Conservation (phyloP, 768 basidiomycete species). For the Hypholoma sublateritium region DNA sequence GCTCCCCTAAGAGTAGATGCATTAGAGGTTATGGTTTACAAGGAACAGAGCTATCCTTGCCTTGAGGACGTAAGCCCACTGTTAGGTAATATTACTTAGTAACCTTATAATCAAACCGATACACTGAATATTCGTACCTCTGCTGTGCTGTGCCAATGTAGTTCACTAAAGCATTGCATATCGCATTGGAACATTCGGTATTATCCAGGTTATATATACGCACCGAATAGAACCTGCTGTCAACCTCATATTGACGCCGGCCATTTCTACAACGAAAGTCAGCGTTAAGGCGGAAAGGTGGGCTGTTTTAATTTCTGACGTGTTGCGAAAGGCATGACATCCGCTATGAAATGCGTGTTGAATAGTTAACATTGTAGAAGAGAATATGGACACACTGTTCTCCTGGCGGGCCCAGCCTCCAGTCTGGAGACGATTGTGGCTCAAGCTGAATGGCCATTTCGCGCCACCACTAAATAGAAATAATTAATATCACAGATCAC, state of each 20-base stretch:
- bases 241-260: slow-evolving; percentile 52
- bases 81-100: not conserved
- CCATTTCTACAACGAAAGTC: slow-evolving; percentile 17
- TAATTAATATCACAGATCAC: not conserved
- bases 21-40: not conserved
- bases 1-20: slow-evolving; percentile 30
- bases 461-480: slow-evolving; percentile 35
- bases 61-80: slow-evolving; percentile 55
- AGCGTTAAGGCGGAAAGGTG: not conserved
- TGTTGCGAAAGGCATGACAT: slow-evolving; percentile 48
- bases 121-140: slow-evolving; percentile 29
- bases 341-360: slow-evolving; percentile 29
- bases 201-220: too few relatives aligned
- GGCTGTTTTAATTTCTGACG: not conserved
- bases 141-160: slow-evolving; percentile 54
- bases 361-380: not conserved
- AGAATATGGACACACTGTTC: slow-evolving; percentile 44
- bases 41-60: slow-evolving; percentile 14
- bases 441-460: slow-evolving; percentile 65
- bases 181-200: not conserved
- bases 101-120: not conserved
- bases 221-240: slow-evolving; percentile 49
- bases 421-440: slow-evolving; percentile 55
- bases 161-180: slow-evolving; percentile 36
- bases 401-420: slow-evolving; percentile 60